Evolutionary conservation across 1,284 basidiomycete genomes (phyloP), one percentile per base, ranked within the genome.

Genomic region (Sparassis latifolia): DNA sequence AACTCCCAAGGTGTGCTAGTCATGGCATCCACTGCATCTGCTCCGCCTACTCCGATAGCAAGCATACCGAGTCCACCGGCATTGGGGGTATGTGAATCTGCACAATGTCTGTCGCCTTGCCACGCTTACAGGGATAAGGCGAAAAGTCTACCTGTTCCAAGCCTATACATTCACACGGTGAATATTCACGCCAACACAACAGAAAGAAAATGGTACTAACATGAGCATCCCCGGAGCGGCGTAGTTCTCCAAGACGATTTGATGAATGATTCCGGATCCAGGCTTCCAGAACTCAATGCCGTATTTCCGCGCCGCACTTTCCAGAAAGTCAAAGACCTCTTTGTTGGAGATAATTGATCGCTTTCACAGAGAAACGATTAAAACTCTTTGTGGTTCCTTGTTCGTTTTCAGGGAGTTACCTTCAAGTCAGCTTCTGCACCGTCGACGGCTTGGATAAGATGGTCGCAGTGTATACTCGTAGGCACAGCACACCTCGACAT

Each of bases 11-110:
- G 94, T 20, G 95, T 97, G 53, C 91, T 88, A 6, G 96, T 97
- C 85, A 99, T 89, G 10, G 94, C 97, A 68, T 99, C 97, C 33
- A 99, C 97, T 20, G 97, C 97, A 66, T 99, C 97, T 27, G 97
- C 97, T 54, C 97, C 97, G 58, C 97, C 97, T 29, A 99, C 97
- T 55, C 97, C 97, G 53, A 98, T 98, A 6, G 97, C 97, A 53
- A 99, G 81, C 78, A 96, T 83, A n/a, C 97, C 97, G 49, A 99
- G 81, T 45, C 97, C 97, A 55, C 95, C 94, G 41, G 97, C 97
- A 67, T 99, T 99, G 5, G 97, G 97, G 3, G 97, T 99, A 71
- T 99, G 97, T 33, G 92, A 96, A 71, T 99, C 97, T 80, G 74
- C 67, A 37, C 29, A n/a, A 47, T 35, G 37, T 3, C 0, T 42